phyloP scores from a whole-genome alignment of 2,329 filamentous ascomycete species.

The Monilinia aucupariae region DNA sequence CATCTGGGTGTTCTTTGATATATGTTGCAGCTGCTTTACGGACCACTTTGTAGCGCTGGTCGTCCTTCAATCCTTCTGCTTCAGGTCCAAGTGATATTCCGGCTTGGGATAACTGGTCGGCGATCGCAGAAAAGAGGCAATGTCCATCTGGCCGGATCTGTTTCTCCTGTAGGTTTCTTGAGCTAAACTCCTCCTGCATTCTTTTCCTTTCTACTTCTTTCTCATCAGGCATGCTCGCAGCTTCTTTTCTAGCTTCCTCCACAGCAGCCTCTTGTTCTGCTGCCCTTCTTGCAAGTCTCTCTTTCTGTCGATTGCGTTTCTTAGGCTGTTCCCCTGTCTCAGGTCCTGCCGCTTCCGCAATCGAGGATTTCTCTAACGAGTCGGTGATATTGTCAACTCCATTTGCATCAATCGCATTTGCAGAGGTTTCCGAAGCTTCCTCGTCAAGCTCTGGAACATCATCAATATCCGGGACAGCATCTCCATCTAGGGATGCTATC shows the following conservation, averaged over 20 bases:
- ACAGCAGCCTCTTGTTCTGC: conserved; percentile 73
- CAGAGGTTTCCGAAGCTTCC: conserved; percentile 15
- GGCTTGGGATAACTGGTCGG: conserved; percentile 66
- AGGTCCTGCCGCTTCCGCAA: conserved; percentile 24
- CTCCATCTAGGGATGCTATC: conserved; percentile 41
- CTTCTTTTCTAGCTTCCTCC: conserved; percentile 67
- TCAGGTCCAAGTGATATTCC: conserved; percentile 41
- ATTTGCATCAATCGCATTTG: conserved; percentile 10
- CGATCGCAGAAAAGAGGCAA: conserved; percentile 87
- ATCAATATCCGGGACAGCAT: conserved; percentile 19
- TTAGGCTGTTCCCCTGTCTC: conserved; percentile 35
- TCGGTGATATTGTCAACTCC: conserved; percentile 23
- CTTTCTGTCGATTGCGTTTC: conserved; percentile 89
- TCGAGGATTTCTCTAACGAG: conserved; percentile 22
- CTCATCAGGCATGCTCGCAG: conserved; percentile 66
- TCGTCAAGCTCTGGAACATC: conserved; percentile 24
- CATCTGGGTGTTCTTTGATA: conserved; percentile 67
- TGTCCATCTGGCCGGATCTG: conserved; percentile 88
- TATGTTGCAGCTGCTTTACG: conserved; percentile 69
- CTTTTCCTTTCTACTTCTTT: conserved; percentile 62
- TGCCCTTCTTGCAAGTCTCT: conserved; percentile 79
- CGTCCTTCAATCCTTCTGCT: conserved; percentile 32
- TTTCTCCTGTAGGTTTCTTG: conserved; percentile 62
- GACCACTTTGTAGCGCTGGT: conserved; percentile 58
- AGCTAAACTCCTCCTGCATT: conserved; percentile 63